These are phyloP conservation scores for Fistulifera solaris DNA, from an alignment of 108 stramenopile genomes.

Conservation along the genomic window DNA sequence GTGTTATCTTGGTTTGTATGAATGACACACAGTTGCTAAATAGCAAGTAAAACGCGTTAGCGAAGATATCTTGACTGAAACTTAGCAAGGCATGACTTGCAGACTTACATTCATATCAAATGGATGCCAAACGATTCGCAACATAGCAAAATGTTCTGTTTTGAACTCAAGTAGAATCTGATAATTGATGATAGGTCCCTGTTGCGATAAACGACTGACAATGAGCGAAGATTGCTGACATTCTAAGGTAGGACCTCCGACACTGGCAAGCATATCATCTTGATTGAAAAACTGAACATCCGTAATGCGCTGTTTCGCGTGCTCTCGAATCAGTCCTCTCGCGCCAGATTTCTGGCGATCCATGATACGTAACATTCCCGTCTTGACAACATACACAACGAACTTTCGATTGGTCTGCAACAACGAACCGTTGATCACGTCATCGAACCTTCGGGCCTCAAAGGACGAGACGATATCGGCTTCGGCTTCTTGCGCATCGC, in stretches of 20 bases:
- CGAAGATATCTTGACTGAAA: too few relatives aligned
- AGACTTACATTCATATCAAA: conserved; percentile 52
- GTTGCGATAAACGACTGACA: conserved; percentile 32
- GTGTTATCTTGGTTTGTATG: conserved; percentile 23
- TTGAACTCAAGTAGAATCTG: conserved; percentile 54
- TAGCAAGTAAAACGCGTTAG: too few relatives aligned
- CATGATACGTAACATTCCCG: conserved; percentile 75
- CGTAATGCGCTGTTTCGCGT: conserved; percentile 24
- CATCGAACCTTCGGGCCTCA: conserved; percentile 22
- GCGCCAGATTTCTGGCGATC: conserved; percentile 38
- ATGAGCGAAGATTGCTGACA: conserved; percentile 24
- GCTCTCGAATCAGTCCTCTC: conserved; percentile 56
- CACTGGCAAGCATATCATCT: conserved; percentile 31
- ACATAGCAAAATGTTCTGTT: conserved; percentile 10
- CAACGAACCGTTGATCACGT: conserved; percentile 25
- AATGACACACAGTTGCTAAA: conserved; percentile 39
- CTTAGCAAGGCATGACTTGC: too few relatives aligned
- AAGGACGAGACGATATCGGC: conserved; percentile 5
- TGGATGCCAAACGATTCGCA: conserved; percentile 66
- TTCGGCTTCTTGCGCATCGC: too few relatives aligned
- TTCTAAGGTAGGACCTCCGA: conserved; percentile 21
- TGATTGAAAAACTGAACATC: conserved; percentile 37
- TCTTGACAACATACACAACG: conserved; percentile 77
- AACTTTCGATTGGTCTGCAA: conserved; percentile 65
- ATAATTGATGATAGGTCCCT: conserved; percentile 24